Percentiles rank a stretch among this genome's conserved stretches.
These are phyloP conservation scores for Pseudozyma pruni DNA, from an alignment of 1,284 basidiomycete genomes.

Conservation along the genomic window DNA sequence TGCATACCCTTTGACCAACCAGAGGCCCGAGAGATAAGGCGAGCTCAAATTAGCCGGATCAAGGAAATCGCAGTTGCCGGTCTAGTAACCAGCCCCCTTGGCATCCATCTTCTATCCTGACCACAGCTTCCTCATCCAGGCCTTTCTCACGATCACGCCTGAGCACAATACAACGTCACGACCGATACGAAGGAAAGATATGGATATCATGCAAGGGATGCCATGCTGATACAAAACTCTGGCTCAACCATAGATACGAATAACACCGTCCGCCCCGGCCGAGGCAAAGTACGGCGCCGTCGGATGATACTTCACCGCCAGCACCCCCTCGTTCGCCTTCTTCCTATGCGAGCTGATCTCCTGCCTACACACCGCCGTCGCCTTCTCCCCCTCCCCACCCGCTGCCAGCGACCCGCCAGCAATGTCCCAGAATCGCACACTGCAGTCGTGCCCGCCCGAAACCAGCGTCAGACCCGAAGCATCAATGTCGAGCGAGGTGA, in stretches of 20 bases:
- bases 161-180: too few relatives aligned
- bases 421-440: conserved; percentile 93
- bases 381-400: conserved; percentile 5
- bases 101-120: too few relatives aligned
- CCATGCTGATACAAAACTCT: too few relatives aligned
- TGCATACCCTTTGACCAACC: neutral
- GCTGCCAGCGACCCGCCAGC: conserved; percentile 69
- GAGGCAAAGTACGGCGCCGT: conserved; percentile 87
- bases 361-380: conserved; percentile 77
- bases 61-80: conserved; percentile 5
- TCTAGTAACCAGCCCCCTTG: conserved; percentile 10
- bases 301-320: conserved; percentile 86
- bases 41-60: neutral
- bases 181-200: too few relatives aligned
- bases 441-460: conserved; percentile 92
- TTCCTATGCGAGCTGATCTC: conserved; percentile 85
- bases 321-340: conserved; percentile 86
- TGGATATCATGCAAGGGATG: too few relatives aligned
- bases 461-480: conserved; percentile 85
- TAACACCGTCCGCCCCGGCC: conserved; percentile 92
- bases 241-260: conserved; percentile 76
- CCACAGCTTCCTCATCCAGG: too few relatives aligned
- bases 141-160: too few relatives aligned
- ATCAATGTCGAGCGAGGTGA: conserved; percentile 89
- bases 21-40: conserved; percentile 1